Evolutionary conservation across 129 eudicot species (phyloP), one percentile per base, ranked within the genome.

Genomic region (Tanacetum coccineum): DNA sequence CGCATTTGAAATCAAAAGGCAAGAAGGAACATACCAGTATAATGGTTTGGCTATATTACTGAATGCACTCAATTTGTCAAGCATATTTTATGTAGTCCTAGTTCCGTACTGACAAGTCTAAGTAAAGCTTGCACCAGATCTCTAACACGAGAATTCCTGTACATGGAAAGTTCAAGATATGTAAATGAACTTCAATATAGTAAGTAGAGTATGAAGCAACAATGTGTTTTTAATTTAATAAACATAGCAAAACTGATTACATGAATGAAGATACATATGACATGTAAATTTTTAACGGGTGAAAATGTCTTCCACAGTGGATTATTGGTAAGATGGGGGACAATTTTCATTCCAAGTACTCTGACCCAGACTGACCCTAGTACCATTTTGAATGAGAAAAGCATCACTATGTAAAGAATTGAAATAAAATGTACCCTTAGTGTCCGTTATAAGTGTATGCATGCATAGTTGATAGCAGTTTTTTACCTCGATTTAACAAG

Each of bases 111-210:
- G 56, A 85, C 80, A 50, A 87, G 92, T 77, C 87, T 83, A 64
- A 94, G 87, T 67, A 82, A 75, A 12, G 82, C 90, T 69, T 85
- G 95, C 57, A 94, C 95, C 78, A 89, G 84, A 76, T 94, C 95
- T 82, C 99, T 83, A 52, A 89, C 87, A 71, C 84, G 70, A 26
- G 82, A 72, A 79, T 94, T 96, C 93, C 99, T 94, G 97, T 36
- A 40, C 21, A 60, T 19, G 3, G n/a, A 5, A 25, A 71, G 13
- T 32, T 52, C 15, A 69, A 40, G 19, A 57, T 46, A 19, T 15
- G 28, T 26, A 57, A 57, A 49, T 25, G 10, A n/a, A 67, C 42
- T 39, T 54, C 36, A 25, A 3, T 58, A 4, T 47, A 47, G 14
- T 50, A 15, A 26, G 14, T 46, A 71, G 22, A 44, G 42, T 36